Evolutionary conservation across 2,329 filamentous ascomycete genomes (phyloP), one percentile per base, ranked within the genome.

Genomic region (Aspergillus clavatus): DNA sequence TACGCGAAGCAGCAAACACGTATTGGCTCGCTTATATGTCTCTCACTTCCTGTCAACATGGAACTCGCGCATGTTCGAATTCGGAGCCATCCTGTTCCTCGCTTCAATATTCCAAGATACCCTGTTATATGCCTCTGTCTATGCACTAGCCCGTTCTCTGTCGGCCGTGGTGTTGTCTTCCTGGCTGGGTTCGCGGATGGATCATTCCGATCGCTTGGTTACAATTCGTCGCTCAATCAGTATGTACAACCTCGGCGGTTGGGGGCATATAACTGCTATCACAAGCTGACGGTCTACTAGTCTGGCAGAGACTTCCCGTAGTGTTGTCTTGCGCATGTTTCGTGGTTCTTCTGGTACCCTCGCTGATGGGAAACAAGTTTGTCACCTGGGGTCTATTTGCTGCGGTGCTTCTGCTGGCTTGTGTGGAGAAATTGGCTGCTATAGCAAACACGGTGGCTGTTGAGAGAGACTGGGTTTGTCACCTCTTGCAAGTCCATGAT

Each of bases 391-490:
- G 64, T 0, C 45, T 73, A 2, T 60, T 73, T 47, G 52, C 54
- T 2, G 23, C 59, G 2, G 59, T 70, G n/a, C 72, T 77, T 0
- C 14, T 79, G 0, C 66, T 87, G 36, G 82, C 83, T 0, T 86
- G 84, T 45, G 57, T 83, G 1, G 86, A 89, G 65, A 89, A 89
- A 60, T 63, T 87, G 7, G 74, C 72, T 11, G 74, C 81, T 1
- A 73, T 83, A 5, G 74, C 81, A 61, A 89, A 88, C 59, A 72
- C 79, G 0, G 78, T 89, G 1, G 73, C 85, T 0, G 75, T 89
- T 0, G 86, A 89, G 61, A 72, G 81, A 56, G 86, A 89, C 55
- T 88, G 85, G 84, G 66, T 72, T 19, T 7, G 16, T 12, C 31
- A 18, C 19, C 16, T n/a, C n/a, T n/a, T n/a, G n/a, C n/a, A n/a